Evolutionary conservation across 106 monocot genomes (phyloP).

Genomic region (Dactylorhiza incarnata): DNA sequence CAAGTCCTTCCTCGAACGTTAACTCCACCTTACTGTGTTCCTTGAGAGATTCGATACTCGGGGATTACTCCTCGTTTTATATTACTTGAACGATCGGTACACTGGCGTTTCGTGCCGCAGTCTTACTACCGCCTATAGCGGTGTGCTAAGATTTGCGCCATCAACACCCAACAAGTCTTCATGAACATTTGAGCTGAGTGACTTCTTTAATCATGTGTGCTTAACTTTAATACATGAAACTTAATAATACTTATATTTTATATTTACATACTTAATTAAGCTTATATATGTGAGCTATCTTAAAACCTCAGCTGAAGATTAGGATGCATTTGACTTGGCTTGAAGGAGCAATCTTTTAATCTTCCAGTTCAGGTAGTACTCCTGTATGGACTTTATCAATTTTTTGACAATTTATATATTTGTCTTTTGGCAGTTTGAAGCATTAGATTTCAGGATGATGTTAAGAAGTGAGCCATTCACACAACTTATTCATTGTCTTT

Average conservation of each 20-base stretch:
- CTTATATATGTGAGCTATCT: neutral
- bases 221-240: neutral
- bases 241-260: neutral
- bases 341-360: neutral
- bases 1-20: too few species aligned
- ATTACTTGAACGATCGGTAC: too few species aligned
- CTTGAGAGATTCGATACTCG: too few species aligned
- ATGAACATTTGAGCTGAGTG: too few species aligned
- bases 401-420: slow-evolving; percentile 2
- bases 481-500: slow-evolving; percentile 82
- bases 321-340: neutral
- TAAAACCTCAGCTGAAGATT: neutral
- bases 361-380: neutral
- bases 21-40: too few species aligned
- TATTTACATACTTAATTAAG: neutral
- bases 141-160: too few species aligned
- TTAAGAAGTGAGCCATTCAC: slow-evolving; percentile 89
- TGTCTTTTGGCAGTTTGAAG: slow-evolving; percentile 64
- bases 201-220: too few species aligned
- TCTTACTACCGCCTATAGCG: too few species aligned
- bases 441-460: slow-evolving; percentile 90
- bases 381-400: neutral
- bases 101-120: too few species aligned
- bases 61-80: too few species aligned
- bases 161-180: too few species aligned